Base-by-base conservation (phyloP, 495 filamentous ascomycete genomes). In the Chlorociboria aeruginascens region DNA sequence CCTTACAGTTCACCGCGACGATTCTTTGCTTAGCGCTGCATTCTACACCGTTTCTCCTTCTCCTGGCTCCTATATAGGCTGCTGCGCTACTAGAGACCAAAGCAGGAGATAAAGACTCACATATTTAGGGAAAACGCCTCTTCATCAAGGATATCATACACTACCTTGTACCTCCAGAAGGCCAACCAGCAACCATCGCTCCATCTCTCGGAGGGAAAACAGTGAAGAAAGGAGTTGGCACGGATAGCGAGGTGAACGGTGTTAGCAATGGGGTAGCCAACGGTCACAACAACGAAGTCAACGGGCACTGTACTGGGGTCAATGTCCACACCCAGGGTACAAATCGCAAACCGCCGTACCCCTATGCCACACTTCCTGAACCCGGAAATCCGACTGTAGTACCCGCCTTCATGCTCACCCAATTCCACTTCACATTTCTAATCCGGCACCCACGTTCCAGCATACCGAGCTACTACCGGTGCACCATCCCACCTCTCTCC, bases 131-230 rank as follows among this genome's bases (percentile, higher is more conserved):
- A 54, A 95, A 95, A 67, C 83, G 92, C 48, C 64, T 95, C 55
- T 94, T 97, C 71, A 92, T 98, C 76, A 98, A 98, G 63, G 92
- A 97, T 63, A 98, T 98, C 59, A 76, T 83, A 33, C 79, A 96
- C 63, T 95, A 96, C 62, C 68, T 95, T 37, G 66, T 84, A 46
- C 87, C 90, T 6, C 89, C 87, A 3, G 61, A 80, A 51, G 67
- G 69, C n/a, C 70, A 80, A 45, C 69, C 73, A 13, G 76, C 83
- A 35, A 71, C 64, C 32, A 79, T 90, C 47, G 86, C 86, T 14
- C 86, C 86, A 2, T 90, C 86, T 30, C 69, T 96, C 29, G 60
- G 69, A 32, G 59, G 50, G 31, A 46, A 46, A 39, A 43, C 30
- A 7, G 25, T 50, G 35, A 78, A 78, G 53, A 78, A 78, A 40